These are phyloP conservation scores for Populus hybrid DNA, from an alignment of 441 rosid genomes.

Conservation along the genomic window DNA sequence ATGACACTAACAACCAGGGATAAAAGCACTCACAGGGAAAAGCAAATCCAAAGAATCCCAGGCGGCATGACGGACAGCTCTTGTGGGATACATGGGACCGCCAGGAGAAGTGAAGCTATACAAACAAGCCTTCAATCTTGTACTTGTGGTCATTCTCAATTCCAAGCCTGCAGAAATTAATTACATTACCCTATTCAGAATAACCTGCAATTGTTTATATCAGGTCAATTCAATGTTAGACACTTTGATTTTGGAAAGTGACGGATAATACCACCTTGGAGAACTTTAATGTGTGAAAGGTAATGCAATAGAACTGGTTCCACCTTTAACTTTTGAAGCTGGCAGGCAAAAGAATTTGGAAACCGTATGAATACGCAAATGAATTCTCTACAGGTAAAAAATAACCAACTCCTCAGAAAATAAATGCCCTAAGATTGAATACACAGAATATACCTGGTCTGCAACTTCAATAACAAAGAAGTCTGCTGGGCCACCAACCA, in stretches of 20 bases:
- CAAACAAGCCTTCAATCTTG: slow-evolving; percentile 87
- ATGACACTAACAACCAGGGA: not conserved
- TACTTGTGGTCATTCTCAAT: slow-evolving; percentile 95
- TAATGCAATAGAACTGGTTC: slow-evolving; percentile 94
- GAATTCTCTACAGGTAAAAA: not conserved
- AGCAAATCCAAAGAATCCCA: slow-evolving; percentile 94
- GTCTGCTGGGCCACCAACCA: slow-evolving; percentile 88
- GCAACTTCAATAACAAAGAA: slow-evolving; percentile 89
- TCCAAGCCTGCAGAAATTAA: slow-evolving; percentile 69
- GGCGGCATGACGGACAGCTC: slow-evolving; percentile 98
- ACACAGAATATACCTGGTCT: slow-evolving; percentile 54
- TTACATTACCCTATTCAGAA: not conserved
- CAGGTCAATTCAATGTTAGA: not conserved
- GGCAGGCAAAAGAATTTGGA: slow-evolving; percentile 17
- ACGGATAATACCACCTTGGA: slow-evolving; percentile 51
- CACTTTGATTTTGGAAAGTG: not conserved
- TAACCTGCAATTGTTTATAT: not conserved
- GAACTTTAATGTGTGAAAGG: slow-evolving; percentile 76
- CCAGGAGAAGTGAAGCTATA: slow-evolving; percentile 98
- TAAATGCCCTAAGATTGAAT: not conserved
- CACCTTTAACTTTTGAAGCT: slow-evolving; percentile 96
- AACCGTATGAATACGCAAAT: not conserved
- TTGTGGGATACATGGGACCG: slow-evolving; percentile 98
- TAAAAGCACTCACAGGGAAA: slow-evolving; percentile 72
- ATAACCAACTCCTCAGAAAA: not conserved